Conservation (phyloP, 2,329 filamentous ascomycete genomes). For the Dactylella cylindrospora region DNA sequence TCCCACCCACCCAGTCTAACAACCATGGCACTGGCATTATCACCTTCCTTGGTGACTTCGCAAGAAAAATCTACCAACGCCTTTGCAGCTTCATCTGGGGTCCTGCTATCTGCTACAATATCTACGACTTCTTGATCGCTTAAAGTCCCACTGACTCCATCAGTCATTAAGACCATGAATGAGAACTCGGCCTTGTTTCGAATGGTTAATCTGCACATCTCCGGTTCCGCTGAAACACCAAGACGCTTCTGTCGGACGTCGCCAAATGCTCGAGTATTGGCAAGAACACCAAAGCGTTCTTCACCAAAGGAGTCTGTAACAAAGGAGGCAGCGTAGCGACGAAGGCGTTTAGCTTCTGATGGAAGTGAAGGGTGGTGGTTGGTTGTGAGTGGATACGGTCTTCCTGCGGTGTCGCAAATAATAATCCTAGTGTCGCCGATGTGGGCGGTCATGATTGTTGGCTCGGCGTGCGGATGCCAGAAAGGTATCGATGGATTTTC, state of each 20-base stretch:
- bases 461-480: constrained; percentile 87
- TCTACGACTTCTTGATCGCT: constrained; percentile 95
- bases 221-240: constrained; percentile 90
- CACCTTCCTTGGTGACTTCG: constrained; percentile 69
- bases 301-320: constrained; percentile 96
- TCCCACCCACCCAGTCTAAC: constrained; percentile 70
- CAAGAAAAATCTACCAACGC: constrained; percentile 84
- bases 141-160: constrained; percentile 83
- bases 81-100: constrained; percentile 79
- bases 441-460: constrained; percentile 81
- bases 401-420: constrained; percentile 84
- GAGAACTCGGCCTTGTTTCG: constrained; percentile 74
- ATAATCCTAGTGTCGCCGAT: constrained; percentile 91
- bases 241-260: constrained; percentile 90
- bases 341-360: constrained; percentile 75
- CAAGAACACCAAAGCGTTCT: constrained; percentile 87
- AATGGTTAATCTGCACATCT: constrained; percentile 77
- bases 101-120: constrained; percentile 87
- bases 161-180: constrained; percentile 83
- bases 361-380: constrained; percentile 93
- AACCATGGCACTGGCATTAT: constrained; percentile 70
- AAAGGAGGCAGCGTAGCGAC: constrained; percentile 81
- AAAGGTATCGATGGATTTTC: constrained; percentile 65
- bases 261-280: constrained; percentile 91
- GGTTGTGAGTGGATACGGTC: constrained; percentile 76